These are phyloP conservation scores for Backusella mclennaniae DNA, from an alignment of 192 early-diverging fungal species.

Conservation along the genomic window DNA sequence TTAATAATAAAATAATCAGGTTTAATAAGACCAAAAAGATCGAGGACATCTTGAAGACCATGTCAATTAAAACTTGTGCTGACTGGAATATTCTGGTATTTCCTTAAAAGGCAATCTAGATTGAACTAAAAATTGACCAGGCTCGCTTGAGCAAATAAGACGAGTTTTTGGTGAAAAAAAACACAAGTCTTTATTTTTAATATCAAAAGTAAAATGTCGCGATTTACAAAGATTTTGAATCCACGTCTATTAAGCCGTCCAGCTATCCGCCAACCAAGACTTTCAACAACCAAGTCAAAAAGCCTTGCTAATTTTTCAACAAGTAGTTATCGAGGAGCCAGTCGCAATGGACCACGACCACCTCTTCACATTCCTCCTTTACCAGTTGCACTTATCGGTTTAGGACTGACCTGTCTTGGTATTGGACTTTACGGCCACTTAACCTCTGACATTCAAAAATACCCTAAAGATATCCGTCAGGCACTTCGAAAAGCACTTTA, in stretches of 20 bases:
- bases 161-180: not conserved
- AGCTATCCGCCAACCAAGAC: not conserved
- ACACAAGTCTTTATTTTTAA: not conserved
- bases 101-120: not conserved
- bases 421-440: conserved; percentile 51
- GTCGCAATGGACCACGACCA: not conserved
- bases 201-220: not conserved
- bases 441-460: conserved; percentile 51
- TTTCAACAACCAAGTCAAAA: not conserved
- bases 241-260: not conserved
- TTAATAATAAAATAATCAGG: no score
- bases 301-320: not conserved
- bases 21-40: no score
- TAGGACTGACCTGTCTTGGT: conserved; percentile 37
- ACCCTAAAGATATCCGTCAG: conserved; percentile 47
- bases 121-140: not conserved
- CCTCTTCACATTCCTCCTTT: conserved; percentile 28
- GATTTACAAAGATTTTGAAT: not conserved
- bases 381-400: conserved; percentile 40
- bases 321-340: not conserved
- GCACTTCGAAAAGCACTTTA: conserved; percentile 54
- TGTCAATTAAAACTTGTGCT: not conserved
- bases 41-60: no score
- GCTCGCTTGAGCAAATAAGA: not conserved
- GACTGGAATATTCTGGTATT: not conserved